Base-by-base conservation (phyloP, 805 yeast species). In the Candida palmyrensis region DNA sequence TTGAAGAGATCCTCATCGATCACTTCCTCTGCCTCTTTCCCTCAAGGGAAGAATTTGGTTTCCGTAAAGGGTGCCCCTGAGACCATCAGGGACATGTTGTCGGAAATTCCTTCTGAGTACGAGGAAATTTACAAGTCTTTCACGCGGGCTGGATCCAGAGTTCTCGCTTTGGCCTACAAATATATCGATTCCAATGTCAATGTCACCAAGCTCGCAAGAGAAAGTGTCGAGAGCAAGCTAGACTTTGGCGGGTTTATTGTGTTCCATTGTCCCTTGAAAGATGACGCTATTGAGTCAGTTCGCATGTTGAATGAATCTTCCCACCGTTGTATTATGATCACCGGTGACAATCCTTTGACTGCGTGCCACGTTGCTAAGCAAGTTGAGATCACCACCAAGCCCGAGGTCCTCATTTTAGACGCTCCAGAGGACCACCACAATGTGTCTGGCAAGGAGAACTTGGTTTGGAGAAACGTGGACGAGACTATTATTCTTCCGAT, bases 31-130 rank as follows among this genome's bases (percentile, higher is more conserved):
- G 68, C 68, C 44, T 60, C 73, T 19, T 32, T 62, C 14, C n/a
- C n/a, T n/a, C 63, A 62, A 11, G 66, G 69, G 35, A 55, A 56
- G 44, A 63, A 77, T 37, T 70, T 87, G 43, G 92, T 88, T 29
- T 81, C 95, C 43, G 95, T 80, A 27, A 92, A 92, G 63, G 98
- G 98, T 71, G 98, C 98, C 1, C 98, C 98, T 4, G 98, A 92
- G 63, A 92, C 97, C 13, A 78, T 92, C 47, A 79, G 80, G 54
- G 71, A 68, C 37, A 86, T 92, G 85, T 62, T 92, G 41, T 47
- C 57, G 27, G 67, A 66, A 29, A 77, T 83, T 37, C 97, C 97
- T 14, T 74, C 63, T 19, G 70, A 77, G 46, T 92, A 90, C 53
- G 97, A 90, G 55, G 84, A 77, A 16, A 76, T 81, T 29, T 92